A percentile compares a stretch with the other conserved stretches of the same genome.
Evolutionary conservation across 106 monocot genomes (phyloP).

Genomic region (Amphibolis antarctica): DNA sequence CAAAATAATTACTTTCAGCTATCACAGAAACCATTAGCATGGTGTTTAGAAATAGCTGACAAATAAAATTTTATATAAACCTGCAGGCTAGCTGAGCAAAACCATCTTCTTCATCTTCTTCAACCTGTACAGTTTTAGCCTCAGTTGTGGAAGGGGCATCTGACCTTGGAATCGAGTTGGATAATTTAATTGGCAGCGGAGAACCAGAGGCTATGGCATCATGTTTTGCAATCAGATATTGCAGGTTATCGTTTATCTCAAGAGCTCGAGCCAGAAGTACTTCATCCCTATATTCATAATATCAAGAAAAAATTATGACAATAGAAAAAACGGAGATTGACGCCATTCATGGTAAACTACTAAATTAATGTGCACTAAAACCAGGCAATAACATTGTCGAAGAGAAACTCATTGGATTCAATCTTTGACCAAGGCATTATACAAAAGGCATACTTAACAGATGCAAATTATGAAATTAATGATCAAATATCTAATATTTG

Average conservation of each 20-base stretch:
- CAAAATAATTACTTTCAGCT: slow-evolving; percentile 27
- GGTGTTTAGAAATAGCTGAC: slow-evolving; percentile 7
- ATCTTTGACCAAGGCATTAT: too few species aligned
- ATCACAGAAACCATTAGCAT: slow-evolving; percentile 8
- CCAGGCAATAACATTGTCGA: too few species aligned
- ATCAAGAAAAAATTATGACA: not conserved
- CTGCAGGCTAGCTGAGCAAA: slow-evolving; percentile 19
- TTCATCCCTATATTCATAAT: slow-evolving; percentile 49
- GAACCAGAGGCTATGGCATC: slow-evolving; percentile 19
- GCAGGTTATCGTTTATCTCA: slow-evolving; percentile 63
- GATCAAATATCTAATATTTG: too few species aligned
- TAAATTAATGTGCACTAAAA: too few species aligned
- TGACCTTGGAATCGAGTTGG: slow-evolving; percentile 11
- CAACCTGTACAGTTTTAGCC: not conserved
- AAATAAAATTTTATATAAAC: not conserved
- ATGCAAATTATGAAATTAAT: too few species aligned
- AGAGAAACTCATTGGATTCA: too few species aligned
- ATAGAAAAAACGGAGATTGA: too few species aligned
- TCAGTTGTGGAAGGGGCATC: slow-evolving; percentile 2
- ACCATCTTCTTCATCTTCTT: slow-evolving; percentile 18
- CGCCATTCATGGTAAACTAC: too few species aligned
- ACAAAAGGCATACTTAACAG: too few species aligned
- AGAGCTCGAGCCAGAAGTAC: slow-evolving; percentile 62
- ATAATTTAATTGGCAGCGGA: slow-evolving; percentile 22
- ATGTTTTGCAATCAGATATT: slow-evolving; percentile 44